Evolutionary conservation across 306 rosid species (phyloP), one percentile per base, ranked within the genome.

Genomic region (Dalbergia cochinchinensis): DNA sequence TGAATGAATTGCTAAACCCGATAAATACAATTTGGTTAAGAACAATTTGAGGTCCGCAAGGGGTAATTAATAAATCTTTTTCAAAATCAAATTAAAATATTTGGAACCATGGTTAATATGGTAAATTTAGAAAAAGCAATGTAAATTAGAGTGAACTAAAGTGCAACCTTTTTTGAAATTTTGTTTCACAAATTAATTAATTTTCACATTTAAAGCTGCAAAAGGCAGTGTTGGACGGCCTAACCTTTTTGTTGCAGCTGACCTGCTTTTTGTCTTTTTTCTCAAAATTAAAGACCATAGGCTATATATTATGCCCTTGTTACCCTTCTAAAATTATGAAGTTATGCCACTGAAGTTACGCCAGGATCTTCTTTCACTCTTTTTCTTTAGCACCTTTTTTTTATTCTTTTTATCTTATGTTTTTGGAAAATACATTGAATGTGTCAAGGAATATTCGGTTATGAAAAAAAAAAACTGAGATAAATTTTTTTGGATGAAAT

Each of bases 231-330:
- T 86, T 82, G 88, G 88, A 68, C 87, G 85, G 93, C 88, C 87
- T 57, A 79, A 85, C 84, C 89, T 88, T 89, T 84, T 81, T 78
- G 87, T 84, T 88, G 82, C 90, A 88, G 92, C 92, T 87, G 92
- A 89, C 97, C 89, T 81, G 83, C 91, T 85, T 90, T 87, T 92
- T 92, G 95, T 92, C 93, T 73, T 87, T 89, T 90, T 78, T 69
- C 66, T 53, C 41, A 71, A 72, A 64, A 39, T 61, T 70, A 67
- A 81, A 48, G 41, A 55, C 10, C 3, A 6, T 1, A 0, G 1
- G 2, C 77, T 54, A 18, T 2, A 31, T 4, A 53, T 6, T 10
- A 22, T 76, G 63, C 85, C 89, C 81, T 77, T 73, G 0, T 0
- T 51, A 11, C 7, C 2, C 0, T 16, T 11, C 0, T 6, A 41